These are phyloP conservation scores for Microcos paniculata DNA, from an alignment of 345 rosid species.

Conservation along the genomic window DNA sequence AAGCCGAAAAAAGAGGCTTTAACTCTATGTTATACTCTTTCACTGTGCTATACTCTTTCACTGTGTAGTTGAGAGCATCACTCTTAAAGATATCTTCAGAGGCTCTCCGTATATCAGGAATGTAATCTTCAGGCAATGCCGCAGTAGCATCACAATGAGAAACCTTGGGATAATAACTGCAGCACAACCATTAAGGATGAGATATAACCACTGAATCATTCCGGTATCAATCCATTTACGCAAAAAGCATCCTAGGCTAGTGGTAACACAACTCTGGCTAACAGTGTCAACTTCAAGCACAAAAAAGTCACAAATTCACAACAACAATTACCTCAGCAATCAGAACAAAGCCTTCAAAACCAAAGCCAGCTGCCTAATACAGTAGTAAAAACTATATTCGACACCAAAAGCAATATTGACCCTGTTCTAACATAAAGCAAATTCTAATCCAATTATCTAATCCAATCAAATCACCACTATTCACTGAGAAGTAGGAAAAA, in stretches of 20 bases:
- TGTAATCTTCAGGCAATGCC: conserved; percentile 50
- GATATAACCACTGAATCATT: background rate
- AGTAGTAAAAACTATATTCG: background rate
- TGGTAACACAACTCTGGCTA: background rate
- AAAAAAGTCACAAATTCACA: background rate
- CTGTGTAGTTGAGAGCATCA: conserved; percentile 43
- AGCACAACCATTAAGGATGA: conserved; percentile 20
- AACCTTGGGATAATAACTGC: conserved; percentile 54
- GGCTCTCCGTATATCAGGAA: conserved; percentile 43
- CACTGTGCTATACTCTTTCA: conserved; percentile 62
- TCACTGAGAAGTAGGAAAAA: background rate
- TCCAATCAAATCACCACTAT: background rate
- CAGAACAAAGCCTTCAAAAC: background rate
- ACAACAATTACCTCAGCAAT: background rate
- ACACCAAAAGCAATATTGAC: background rate
- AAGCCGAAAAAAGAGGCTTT: conserved; percentile 84
- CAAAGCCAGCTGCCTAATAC: background rate
- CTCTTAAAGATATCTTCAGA: conserved; percentile 42
- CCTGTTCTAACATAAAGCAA: background rate
- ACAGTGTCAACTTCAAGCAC: background rate
- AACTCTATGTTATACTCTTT: conserved; percentile 74
- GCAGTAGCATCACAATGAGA: conserved; percentile 92
- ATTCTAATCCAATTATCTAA: background rate
- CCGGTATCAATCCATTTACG: background rate
- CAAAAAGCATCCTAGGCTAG: background rate